Evolutionary conservation across 768 basidiomycete genomes (phyloP).

Genomic region (Rossbeevera mucosa): DNA sequence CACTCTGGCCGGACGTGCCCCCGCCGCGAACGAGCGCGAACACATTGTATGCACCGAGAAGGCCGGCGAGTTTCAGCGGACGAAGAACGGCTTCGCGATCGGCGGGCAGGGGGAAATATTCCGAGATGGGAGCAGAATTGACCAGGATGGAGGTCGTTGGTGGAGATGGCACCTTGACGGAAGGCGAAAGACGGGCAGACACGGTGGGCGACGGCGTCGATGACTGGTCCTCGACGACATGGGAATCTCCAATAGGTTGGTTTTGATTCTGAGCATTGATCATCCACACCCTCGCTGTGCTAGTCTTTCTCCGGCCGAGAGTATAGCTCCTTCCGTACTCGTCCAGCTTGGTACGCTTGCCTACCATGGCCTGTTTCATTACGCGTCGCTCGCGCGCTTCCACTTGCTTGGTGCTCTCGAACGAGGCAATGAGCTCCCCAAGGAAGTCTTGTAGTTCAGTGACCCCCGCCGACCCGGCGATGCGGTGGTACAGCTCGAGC

Average conservation of each 20-base stretch:
- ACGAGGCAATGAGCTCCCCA: constrained; percentile 54
- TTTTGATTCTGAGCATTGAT: constrained; percentile 46
- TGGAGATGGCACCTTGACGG: constrained; percentile 30
- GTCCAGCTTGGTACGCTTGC: constrained; percentile 62
- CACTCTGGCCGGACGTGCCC: constrained; percentile 90
- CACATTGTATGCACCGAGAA: constrained; percentile 79
- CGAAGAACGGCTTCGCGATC: constrained; percentile 81
- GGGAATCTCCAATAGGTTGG: constrained; percentile 32
- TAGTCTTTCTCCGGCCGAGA: constrained; percentile 83
- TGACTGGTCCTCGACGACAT: not conserved
- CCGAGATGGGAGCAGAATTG: constrained; percentile 75
- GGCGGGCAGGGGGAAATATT: constrained; percentile 69
- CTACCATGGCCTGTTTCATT: constrained; percentile 32
- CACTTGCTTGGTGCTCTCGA: constrained; percentile 60
- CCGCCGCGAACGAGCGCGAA: constrained; percentile 78
- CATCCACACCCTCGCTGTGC: constrained; percentile 90
- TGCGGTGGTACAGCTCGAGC: constrained; percentile 53
- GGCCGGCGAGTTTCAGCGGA: constrained; percentile 79
- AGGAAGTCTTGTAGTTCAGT: constrained; percentile 56
- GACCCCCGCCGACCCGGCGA: constrained; percentile 18
- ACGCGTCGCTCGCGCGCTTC: constrained; percentile 36
- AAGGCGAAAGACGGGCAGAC: constrained; percentile 16
- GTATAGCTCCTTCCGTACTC: constrained; percentile 81
- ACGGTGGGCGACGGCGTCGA: constrained; percentile 5
- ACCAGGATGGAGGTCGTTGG: constrained; percentile 68